Evolutionary conservation across 2,329 filamentous ascomycete species (phyloP).

Genomic region (Geosmithia putterillii): DNA sequence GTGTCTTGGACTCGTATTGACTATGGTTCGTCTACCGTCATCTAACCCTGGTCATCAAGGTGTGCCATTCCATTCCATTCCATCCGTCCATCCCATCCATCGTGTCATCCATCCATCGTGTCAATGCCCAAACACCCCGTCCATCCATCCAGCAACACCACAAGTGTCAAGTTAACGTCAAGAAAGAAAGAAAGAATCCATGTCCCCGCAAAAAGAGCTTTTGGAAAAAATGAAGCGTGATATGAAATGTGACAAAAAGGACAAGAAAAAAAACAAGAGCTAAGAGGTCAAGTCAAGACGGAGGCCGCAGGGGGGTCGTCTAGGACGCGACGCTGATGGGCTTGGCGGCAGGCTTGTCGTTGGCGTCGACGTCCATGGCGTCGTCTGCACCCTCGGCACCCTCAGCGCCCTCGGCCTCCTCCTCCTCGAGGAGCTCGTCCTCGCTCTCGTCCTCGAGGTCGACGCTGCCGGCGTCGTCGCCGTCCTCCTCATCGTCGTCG

Average conservation of each 20-base stretch:
- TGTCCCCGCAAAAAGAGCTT: too few relatives aligned
- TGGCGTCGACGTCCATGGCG: conserved; percentile 37
- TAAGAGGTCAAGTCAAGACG: background rate
- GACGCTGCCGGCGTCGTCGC: conserved; percentile 67
- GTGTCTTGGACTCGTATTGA: too few relatives aligned
- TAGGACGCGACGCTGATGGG: conserved; percentile 22
- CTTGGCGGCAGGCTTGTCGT: conserved; percentile 21
- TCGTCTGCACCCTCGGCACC: conserved; percentile 25
- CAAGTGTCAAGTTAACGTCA: background rate
- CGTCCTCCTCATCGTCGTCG: conserved; percentile 59
- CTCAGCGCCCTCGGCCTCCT: conserved; percentile 27
- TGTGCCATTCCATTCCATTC: too few relatives aligned
- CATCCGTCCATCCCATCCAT: too few relatives aligned
- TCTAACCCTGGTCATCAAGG: too few relatives aligned
- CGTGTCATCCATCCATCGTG: too few relatives aligned
- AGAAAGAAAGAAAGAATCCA: background rate
- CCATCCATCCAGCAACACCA: background rate
- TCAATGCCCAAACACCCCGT: background rate
- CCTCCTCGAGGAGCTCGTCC: conserved; percentile 58
- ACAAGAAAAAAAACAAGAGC: too few relatives aligned
- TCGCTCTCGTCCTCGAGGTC: conserved; percentile 69
- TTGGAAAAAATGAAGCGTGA: too few relatives aligned
- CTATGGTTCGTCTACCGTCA: too few relatives aligned
- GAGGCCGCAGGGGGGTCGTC: background rate
- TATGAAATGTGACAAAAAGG: too few relatives aligned